Evolutionary conservation across 2,329 filamentous ascomycete species (phyloP).

Genomic region (Nemania sp.): DNA sequence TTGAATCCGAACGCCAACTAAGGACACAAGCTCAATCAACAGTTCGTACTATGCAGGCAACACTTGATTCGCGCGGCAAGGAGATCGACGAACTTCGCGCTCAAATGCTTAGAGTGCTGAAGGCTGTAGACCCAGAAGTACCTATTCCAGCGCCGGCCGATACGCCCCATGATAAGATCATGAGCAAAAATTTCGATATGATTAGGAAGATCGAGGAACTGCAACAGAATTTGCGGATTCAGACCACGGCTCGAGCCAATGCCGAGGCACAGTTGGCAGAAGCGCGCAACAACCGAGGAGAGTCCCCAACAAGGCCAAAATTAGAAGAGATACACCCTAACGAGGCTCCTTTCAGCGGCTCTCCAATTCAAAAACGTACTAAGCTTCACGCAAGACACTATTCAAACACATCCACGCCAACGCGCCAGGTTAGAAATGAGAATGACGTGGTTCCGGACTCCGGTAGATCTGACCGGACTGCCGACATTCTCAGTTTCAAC

Average conservation of each 20-base stretch:
- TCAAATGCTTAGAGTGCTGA: slow-evolving; percentile 85
- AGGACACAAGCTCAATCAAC: slow-evolving; percentile 88
- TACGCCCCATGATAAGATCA: slow-evolving; percentile 70
- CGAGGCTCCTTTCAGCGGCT: slow-evolving; percentile 78
- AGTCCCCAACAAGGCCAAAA: slow-evolving; percentile 77
- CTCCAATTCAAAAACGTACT: slow-evolving; percentile 75
- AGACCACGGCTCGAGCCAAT: slow-evolving; percentile 81
- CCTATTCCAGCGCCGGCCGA: slow-evolving; percentile 72
- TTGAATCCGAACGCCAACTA: slow-evolving; percentile 90
- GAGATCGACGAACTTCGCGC: slow-evolving; percentile 84
- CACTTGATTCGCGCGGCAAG: slow-evolving; percentile 81
- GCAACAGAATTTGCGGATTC: slow-evolving; percentile 88
- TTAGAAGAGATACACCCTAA: slow-evolving; percentile 91
- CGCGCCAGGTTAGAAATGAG: slow-evolving; percentile 75
- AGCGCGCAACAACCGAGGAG: slow-evolving; percentile 78
- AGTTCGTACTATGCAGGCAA: slow-evolving; percentile 80
- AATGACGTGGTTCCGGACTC: slow-evolving; percentile 77
- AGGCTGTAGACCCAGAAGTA: slow-evolving; percentile 84
- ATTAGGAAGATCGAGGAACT: slow-evolving; percentile 87
- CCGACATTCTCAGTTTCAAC: slow-evolving; percentile 85
- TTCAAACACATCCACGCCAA: slow-evolving; percentile 83
- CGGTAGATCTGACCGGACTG: slow-evolving; percentile 83
- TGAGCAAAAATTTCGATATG: slow-evolving; percentile 82
- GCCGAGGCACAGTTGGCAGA: slow-evolving; percentile 87
- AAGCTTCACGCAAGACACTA: slow-evolving; percentile 69